Base-by-base conservation (phyloP, 2,329 filamentous ascomycete genomes). In the Penicillium psychrosexuale region DNA sequence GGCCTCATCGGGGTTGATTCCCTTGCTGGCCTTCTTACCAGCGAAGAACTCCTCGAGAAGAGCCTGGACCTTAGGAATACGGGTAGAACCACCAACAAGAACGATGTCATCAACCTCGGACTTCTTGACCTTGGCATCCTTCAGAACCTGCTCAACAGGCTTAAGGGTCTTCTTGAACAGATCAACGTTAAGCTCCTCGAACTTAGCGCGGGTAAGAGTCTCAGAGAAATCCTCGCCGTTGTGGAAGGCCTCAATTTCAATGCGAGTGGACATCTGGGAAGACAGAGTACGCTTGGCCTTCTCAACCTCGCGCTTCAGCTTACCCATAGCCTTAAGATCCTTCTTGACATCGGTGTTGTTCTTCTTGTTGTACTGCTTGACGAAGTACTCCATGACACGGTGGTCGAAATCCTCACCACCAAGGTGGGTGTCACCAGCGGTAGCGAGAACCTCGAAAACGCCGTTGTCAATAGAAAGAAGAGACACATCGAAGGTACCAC, bases 321-420 rank as follows among this genome's bases (percentile, higher is more conserved):
- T 99, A 81, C 92, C 91, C 92, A 97, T 97, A 65, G 93, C 88
- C 89, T 97, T 97, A 64, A 88, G 80, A 73, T 97, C 91, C 83
- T 95, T 95, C 80, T 87, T 89, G 74, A 97, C 85, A 68, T 99
- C 91, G 66, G 95, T 91, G 68, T 78, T 80, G 83, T 97, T 84
- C 85, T 97, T 94, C 88, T 97, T 97, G 88, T 97, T 97, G 87
- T 96, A 97, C 69, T 84, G 82, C 88, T 97, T 97, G 82, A 88
- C 87, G 74, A 97, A 91, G 86, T 93, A 84, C 83, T 89, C 91
- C 82, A 97, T 96, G 77, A 97, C 84, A 75, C 93, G 88, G 84
- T 97, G 91, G 77, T 97, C 93, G 77, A 97, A 97, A 82, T 97
- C 93, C 79, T 97, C 92, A 86, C 92, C 92, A 88, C 92, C 92